Base-by-base conservation (phyloP, 1,284 basidiomycete species). In the Ceratobasidium sp. region DNA sequence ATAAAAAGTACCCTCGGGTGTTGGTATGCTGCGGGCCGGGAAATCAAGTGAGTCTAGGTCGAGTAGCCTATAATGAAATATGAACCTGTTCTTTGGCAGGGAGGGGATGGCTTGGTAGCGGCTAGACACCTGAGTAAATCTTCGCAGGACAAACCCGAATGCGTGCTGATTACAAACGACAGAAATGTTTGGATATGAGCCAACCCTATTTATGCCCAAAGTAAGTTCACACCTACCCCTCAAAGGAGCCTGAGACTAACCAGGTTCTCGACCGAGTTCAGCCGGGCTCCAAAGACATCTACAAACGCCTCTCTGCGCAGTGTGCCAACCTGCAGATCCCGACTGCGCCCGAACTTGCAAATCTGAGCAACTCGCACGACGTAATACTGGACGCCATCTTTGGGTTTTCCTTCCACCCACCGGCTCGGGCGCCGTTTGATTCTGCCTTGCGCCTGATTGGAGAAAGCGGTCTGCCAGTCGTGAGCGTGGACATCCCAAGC, bases 11-110 rank as follows among this genome's bases (percentile, higher is more conserved):
- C 79, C 84, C 84, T 28, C 87, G 87, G 6, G 93, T 98, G 3
- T 84, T 99, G 32, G 93, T 99, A 1, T 96, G 93, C 76, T 97
- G 96, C 78, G 97, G 97, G 8, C 96, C 97, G 0, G 97, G 97
- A 32, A 97, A 97, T 78, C 96, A 97, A 78, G 85, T 81, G 45
- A 55, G 78, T 59, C 34, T 32, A 34, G 10, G 23, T 58, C 53
- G 14, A 41, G 41, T 6, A 5, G 34, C 26, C 41, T 26, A 18
- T 67, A 46, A n/a, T n/a, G 32, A 30, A 0, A 45, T 46, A 45
- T 28, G 64, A 41, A 53, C 34, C 23, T 45, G 45, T 30, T 58
- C 39, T 71, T 41, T 30, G 77, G 21, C 77, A 86, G 85, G 96
- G 97, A 12, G 97, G 97, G 3, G 97, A 99, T 81, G 97, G 97